These are phyloP conservation scores for Trichopus zeylanicus DNA, from an alignment of 116 monocot species.

Conservation along the genomic window DNA sequence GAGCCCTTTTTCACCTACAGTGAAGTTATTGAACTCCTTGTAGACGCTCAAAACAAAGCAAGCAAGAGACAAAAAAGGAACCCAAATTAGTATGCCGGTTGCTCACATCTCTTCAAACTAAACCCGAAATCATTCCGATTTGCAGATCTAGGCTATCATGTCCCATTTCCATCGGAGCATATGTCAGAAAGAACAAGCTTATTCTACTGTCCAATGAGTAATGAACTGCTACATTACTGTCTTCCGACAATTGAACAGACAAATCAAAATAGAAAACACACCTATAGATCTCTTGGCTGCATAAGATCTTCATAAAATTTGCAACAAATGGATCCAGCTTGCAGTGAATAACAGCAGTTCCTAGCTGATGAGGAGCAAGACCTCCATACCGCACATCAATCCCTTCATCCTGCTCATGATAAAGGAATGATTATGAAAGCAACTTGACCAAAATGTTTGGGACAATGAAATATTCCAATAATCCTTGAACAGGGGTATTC, in stretches of 20 bases:
- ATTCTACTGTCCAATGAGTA: no score
- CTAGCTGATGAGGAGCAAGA: slow-evolving; percentile 39
- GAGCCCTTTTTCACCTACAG: slow-evolving; percentile 46
- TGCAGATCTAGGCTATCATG: slow-evolving; percentile 46
- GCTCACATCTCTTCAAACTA: slow-evolving; percentile 54
- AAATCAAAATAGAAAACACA: no score
- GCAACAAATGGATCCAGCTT: slow-evolving; percentile 51
- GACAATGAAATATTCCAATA: no score
- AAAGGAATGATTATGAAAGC: no score
- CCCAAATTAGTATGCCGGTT: not conserved
- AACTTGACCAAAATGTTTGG: no score
- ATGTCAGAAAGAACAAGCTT: slow-evolving; percentile 25
- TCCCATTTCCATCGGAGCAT: slow-evolving; percentile 68
- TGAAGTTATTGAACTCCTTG: not conserved
- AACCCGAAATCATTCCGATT: slow-evolving; percentile 47
- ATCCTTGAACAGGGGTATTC: no score
- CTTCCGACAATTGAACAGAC: no score
- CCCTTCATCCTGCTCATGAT: slow-evolving; percentile 43
- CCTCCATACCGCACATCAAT: slow-evolving; percentile 59
- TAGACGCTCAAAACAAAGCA: not conserved
- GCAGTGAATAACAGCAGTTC: slow-evolving; percentile 44
- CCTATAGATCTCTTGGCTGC: slow-evolving; percentile 75
- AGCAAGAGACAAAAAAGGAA: not conserved
- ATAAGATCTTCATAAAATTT: slow-evolving; percentile 60
- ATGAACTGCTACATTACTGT: no score